Base-by-base conservation (phyloP, 345 rosid genomes). In the Boechera retrofracta region DNA sequence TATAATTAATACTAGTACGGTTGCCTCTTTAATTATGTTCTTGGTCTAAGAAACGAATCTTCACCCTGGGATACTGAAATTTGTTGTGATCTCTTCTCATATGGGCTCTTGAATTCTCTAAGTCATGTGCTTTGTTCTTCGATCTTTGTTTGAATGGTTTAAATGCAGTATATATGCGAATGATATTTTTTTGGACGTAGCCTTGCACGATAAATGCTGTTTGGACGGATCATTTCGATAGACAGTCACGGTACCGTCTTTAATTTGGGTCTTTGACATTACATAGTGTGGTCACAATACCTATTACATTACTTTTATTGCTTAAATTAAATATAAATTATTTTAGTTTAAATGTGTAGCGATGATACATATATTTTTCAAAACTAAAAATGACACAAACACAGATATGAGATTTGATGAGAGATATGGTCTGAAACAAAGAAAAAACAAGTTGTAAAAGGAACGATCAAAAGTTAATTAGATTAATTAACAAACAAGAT, bases 11-110 rank as follows among this genome's bases (percentile, higher is more conserved):
- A 48, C 13, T 28, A 52, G 36, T 26, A 11, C 3, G 10, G 5
- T 41, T 39, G 8, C 47, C 24, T 74, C 18, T 53, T 54, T 64
- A 74, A 57, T 67, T 57, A 75, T 67, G 28, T 9, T 28, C 39
- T 65, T 24, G 66, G 66, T 66, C 16, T 67, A 31, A 18, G 60
- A 75, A 67, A 67, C 58, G 59, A 67, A 67, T 47, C 66, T 48
- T 67, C 44, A 67, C 57, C 72, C 65, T 55, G 18, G 65, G 68
- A 74, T 74, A 64, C 64, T 45, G 4, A 56, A 66, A 42, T 38
- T 26, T 41, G 52, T 45, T 66, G 39, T 32, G 49, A 66, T 65
- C 31, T 45, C 48, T 74, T 65, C 39, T 42, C 78, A 66, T 57
- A 48, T 67, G 73, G 49, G 73, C 52, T 36, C 67, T 67, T 66